These are phyloP conservation scores for Sabuloglossum arenarium DNA, from an alignment of 495 filamentous ascomycete species.

Conservation along the genomic window DNA sequence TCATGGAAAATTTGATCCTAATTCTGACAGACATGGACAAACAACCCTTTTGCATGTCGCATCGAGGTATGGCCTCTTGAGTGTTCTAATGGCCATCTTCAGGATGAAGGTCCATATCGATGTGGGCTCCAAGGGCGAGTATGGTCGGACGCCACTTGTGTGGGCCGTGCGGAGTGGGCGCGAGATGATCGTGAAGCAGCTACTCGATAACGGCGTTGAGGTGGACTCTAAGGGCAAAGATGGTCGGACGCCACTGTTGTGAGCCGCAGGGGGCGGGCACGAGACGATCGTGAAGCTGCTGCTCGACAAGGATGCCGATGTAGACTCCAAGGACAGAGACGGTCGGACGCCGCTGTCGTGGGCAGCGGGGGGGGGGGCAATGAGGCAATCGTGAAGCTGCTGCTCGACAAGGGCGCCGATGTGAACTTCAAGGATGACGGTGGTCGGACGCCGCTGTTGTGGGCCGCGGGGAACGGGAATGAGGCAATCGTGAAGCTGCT, in stretches of 20 bases:
- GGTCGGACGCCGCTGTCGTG: background rate
- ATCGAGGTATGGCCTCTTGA: background rate
- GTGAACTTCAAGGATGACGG: background rate
- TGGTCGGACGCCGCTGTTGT: background rate
- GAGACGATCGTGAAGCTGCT: too few species aligned
- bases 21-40: background rate
- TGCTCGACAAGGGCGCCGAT: background rate
- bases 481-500: background rate
- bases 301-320: too few species aligned
- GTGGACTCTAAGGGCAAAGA: too few species aligned
- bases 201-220: too few species aligned
- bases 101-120: background rate
- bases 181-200: too few species aligned
- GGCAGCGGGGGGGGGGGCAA: background rate
- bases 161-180: too few species aligned
- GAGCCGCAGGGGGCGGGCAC: too few species aligned
- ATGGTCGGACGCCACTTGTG: background rate
- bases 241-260: too few species aligned
- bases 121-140: background rate
- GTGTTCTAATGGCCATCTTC: background rate
- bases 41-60: background rate
- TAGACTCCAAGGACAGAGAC: too few species aligned
- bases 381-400: background rate
- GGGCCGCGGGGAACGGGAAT: background rate
- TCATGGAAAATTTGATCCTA: background rate